Evolutionary conservation across 2,329 filamentous ascomycete species (phyloP).

Genomic region (Colletotrichum destructivum): DNA sequence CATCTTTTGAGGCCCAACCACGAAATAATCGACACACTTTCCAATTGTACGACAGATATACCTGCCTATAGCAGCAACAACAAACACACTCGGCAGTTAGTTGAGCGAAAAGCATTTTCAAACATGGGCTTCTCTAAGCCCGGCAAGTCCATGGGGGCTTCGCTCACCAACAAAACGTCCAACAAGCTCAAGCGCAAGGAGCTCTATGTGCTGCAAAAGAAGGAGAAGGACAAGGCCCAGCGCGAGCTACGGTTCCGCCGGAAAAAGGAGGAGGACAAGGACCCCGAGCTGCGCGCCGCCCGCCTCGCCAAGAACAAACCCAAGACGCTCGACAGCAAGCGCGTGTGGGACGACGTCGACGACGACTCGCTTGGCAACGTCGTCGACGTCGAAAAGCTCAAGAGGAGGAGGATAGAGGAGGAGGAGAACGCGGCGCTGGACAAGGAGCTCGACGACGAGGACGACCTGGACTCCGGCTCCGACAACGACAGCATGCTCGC

Average conservation of each 20-base stretch:
- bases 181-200: conserved; percentile 88
- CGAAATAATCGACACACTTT: background rate
- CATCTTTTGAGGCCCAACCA: background rate
- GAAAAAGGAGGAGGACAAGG: conserved; percentile 87
- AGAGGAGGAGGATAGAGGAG: conserved; percentile 70
- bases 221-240: conserved; percentile 79
- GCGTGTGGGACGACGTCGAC: conserved; percentile 88
- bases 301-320: conserved; percentile 86
- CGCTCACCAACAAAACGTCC: conserved; percentile 64
- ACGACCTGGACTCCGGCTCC: conserved; percentile 67
- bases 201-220: conserved; percentile 86
- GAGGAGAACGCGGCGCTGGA: conserved; percentile 60
- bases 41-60: background rate
- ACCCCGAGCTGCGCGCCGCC: conserved; percentile 81
- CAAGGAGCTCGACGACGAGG: conserved; percentile 52
- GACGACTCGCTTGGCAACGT: conserved; percentile 69
- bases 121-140: conserved; percentile 43
- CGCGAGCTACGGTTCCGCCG: conserved; percentile 83
- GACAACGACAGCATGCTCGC: conserved; percentile 82
- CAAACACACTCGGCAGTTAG: background rate
- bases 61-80: background rate
- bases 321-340: conserved; percentile 86
- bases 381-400: conserved; percentile 73
- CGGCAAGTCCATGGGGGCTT: conserved; percentile 47
- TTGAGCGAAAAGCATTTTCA: background rate